Evolutionary conservation across 106 monocot genomes (phyloP).

Genomic region (Acanthochlamys bracteata): DNA sequence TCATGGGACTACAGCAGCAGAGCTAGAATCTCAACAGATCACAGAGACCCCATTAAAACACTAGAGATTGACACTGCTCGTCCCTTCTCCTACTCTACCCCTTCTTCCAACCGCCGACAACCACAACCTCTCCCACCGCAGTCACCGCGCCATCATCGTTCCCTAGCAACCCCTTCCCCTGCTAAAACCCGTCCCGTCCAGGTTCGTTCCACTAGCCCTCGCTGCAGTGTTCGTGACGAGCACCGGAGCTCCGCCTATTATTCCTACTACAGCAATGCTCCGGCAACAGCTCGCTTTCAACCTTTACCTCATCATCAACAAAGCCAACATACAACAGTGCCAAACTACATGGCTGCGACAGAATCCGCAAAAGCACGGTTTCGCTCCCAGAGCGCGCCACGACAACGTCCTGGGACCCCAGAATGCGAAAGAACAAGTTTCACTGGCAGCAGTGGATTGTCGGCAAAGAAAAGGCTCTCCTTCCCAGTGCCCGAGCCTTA

Average conservation of each 20-base stretch:
- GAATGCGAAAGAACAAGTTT: conserved; percentile 36
- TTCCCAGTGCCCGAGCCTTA: conserved; percentile 45
- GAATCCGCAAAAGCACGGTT: conserved; percentile 86
- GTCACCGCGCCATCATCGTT: conserved; percentile 28
- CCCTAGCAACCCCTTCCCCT: conserved; percentile 72
- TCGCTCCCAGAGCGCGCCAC: conserved; percentile 85
- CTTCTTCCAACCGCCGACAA: neutral
- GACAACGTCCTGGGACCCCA: conserved; percentile 73
- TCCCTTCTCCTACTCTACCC: conserved; percentile 53
- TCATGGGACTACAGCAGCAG: conserved; percentile 67
- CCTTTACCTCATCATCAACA: conserved; percentile 5
- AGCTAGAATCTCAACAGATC: conserved; percentile 57
- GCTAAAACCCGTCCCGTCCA: conserved; percentile 49
- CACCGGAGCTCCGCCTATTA: conserved; percentile 2
- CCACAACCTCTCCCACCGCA: neutral
- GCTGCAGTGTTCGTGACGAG: conserved; percentile 27
- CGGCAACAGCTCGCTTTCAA: neutral
- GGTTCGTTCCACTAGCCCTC: conserved; percentile 85
- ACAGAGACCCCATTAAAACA: conserved; percentile 75
- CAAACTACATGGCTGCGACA: conserved; percentile 97
- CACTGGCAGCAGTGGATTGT: conserved; percentile 9
- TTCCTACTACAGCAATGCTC: neutral
- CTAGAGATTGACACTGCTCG: conserved; percentile 76
- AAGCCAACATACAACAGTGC: conserved; percentile 22
- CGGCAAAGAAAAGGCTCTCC: conserved; percentile 70